Evolutionary conservation across 2,329 filamentous ascomycete species (phyloP).

Genomic region (Diaporthe longicolla): DNA sequence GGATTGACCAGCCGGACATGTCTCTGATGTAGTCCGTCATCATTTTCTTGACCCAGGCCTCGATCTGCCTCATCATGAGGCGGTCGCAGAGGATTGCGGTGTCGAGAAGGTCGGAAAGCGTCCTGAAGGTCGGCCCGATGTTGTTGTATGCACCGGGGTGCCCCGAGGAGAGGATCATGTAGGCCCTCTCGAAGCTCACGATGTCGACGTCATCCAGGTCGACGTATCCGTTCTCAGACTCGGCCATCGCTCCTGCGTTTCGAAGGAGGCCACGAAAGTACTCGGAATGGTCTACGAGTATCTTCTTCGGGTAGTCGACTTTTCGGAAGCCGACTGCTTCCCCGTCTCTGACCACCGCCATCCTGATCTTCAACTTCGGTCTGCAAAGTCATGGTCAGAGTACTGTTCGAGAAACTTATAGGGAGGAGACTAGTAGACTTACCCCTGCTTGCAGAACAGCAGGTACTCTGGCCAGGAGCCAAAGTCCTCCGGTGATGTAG

Average conservation of each 20-base stretch:
- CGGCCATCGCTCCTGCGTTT: slow-evolving; percentile 1
- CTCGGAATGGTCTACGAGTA: slow-evolving; percentile 24
- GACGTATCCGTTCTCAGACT: neutral
- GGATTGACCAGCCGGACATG: neutral
- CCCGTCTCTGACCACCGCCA: neutral
- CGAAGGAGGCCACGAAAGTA: slow-evolving; percentile 26
- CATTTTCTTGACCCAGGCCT: slow-evolving; percentile 2
- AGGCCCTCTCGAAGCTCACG: slow-evolving; percentile 12
- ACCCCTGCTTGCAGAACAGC: slow-evolving; percentile 34
- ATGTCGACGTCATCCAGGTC: slow-evolving; percentile 26
- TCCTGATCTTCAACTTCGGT: slow-evolving; percentile 24
- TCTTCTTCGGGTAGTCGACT: slow-evolving; percentile 19
- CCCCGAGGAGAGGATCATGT: slow-evolving; percentile 11
- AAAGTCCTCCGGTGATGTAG: slow-evolving; percentile 18
- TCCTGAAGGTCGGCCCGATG: neutral
- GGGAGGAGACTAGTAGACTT: slow-evolving; percentile 5
- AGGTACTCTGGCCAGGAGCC: slow-evolving; percentile 24
- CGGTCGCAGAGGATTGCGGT: slow-evolving; percentile 32
- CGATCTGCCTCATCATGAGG: slow-evolving; percentile 25
- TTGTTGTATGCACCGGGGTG: neutral
- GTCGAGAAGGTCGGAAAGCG: slow-evolving; percentile 23
- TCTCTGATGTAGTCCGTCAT: neutral
- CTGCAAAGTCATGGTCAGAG: slow-evolving; percentile 13
- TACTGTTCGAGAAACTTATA: neutral
- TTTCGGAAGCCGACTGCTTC: neutral